Conservation (phyloP, 352 stramenopile species). For the Lagenidium giganteum region DNA sequence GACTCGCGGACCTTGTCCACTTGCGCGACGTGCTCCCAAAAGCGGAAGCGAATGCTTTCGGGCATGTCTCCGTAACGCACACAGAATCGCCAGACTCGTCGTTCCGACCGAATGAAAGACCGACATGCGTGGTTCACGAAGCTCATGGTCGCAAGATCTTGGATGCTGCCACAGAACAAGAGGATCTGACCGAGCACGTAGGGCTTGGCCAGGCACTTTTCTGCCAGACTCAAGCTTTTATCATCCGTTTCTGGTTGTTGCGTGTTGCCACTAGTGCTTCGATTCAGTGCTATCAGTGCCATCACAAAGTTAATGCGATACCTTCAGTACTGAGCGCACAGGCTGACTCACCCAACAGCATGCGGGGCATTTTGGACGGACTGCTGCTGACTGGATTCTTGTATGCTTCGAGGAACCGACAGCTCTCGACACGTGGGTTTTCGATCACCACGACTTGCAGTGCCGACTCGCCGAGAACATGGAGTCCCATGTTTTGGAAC, state of each 20-base stretch:
- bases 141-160: conserved; percentile 35
- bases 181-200: conserved; percentile 77
- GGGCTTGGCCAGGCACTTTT: conserved; percentile 47
- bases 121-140: conserved; percentile 51
- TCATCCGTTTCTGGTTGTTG: conserved; percentile 10
- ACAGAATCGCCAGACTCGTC: conserved; percentile 73
- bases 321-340: neutral
- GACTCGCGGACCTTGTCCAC: conserved; percentile 32
- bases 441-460: conserved; percentile 55
- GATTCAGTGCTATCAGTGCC: conserved; percentile 6
- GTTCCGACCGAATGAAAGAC: conserved; percentile 60
- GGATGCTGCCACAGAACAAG: conserved; percentile 56
- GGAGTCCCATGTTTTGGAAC: conserved; percentile 69
- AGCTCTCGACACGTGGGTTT: conserved; percentile 29
- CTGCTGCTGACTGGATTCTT: conserved; percentile 17
- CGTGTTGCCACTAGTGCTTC: conserved; percentile 11
- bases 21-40: conserved; percentile 64
- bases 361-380: conserved; percentile 23
- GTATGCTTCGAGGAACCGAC: conserved; percentile 58
- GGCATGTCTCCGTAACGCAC: conserved; percentile 72
- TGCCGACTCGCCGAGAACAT: conserved; percentile 49
- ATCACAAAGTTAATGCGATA: neutral
- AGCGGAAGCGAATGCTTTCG: conserved; percentile 48
- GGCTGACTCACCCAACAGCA: conserved; percentile 44
- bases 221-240: conserved; percentile 10